These are phyloP conservation scores for Fagus sylvatica DNA, from an alignment of 306 rosid species.

Conservation along the genomic window DNA sequence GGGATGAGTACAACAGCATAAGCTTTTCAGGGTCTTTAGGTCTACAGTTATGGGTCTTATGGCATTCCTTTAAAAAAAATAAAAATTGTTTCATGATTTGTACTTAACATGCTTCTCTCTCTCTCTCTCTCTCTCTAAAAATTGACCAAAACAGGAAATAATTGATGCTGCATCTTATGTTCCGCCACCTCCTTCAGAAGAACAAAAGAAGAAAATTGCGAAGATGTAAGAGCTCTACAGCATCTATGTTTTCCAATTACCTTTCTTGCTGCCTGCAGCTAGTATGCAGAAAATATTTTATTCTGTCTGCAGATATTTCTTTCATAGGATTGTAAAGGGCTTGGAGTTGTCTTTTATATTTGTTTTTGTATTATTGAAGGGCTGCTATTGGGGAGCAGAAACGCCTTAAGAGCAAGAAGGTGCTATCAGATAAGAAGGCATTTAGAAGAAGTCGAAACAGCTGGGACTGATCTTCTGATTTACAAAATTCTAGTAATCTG, in stretches of 20 bases:
- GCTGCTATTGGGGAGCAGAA: constrained; percentile 90
- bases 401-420: constrained; percentile 93
- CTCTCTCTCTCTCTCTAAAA: constrained; percentile 17
- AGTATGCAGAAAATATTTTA: constrained; percentile 10
- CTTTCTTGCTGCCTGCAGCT: not conserved
- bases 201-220: constrained; percentile 90
- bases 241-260: constrained; percentile 9
- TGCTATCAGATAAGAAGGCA: constrained; percentile 71
- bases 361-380: constrained; percentile 43
- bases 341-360: constrained; percentile 23
- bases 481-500: not conserved
- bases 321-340: constrained; percentile 17
- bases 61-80: not conserved
- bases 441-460: constrained; percentile 78
- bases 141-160: constrained; percentile 57
- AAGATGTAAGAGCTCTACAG: constrained; percentile 62
- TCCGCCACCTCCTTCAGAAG: constrained; percentile 97
- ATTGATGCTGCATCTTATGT: constrained; percentile 94
- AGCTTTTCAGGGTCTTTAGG: too few species aligned
- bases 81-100: not conserved
- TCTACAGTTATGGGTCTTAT: not conserved
- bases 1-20: too few species aligned
- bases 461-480: constrained; percentile 55
- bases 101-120: constrained; percentile 12
- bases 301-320: not conserved